phyloP scores from a whole-genome alignment of 768 basidiomycete species.

The Inosperma sp. region DNA sequence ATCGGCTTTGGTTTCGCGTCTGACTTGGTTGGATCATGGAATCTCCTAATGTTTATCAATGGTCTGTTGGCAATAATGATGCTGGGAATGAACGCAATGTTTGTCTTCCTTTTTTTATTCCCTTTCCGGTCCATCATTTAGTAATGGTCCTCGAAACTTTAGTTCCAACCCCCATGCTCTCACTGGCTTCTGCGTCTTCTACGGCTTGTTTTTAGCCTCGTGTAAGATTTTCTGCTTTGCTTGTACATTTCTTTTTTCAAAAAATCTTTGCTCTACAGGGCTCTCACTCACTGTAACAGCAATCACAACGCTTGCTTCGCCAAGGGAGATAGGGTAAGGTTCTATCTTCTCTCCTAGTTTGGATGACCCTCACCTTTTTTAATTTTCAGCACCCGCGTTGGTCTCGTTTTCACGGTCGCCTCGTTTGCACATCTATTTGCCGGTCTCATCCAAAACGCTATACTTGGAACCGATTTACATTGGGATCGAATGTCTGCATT shows the following conservation, averaged over 20 bases:
- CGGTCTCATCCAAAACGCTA: slow-evolving; percentile 33
- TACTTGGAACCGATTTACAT: slow-evolving; percentile 27
- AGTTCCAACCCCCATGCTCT: slow-evolving; percentile 36
- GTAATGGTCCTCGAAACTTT: not conserved
- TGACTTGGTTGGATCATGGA: slow-evolving; percentile 36
- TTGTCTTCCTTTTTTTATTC: slow-evolving; percentile 11
- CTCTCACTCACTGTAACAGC: slow-evolving; percentile 30
- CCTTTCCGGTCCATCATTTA: not conserved
- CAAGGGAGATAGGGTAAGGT: slow-evolving; percentile 33
- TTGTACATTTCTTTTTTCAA: not conserved
- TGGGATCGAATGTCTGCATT: slow-evolving; percentile 34
- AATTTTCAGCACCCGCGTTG: slow-evolving; percentile 32
- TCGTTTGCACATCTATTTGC: slow-evolving; percentile 33
- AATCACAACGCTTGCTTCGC: slow-evolving; percentile 27
- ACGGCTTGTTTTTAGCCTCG: slow-evolving; percentile 47
- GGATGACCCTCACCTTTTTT: not conserved
- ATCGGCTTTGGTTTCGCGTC: slow-evolving; percentile 34
- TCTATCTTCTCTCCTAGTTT: not conserved
- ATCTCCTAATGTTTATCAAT: slow-evolving; percentile 33
- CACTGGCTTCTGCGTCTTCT: slow-evolving; percentile 39
- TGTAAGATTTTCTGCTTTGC: no score
- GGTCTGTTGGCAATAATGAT: slow-evolving; percentile 37
- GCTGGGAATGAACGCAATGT: slow-evolving; percentile 37
- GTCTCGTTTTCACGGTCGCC: slow-evolving; percentile 31
- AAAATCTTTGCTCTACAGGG: slow-evolving; percentile 18